phyloP scores from a whole-genome alignment of 1,284 basidiomycete species.

The Cryptococcus jaspeensis region DNA sequence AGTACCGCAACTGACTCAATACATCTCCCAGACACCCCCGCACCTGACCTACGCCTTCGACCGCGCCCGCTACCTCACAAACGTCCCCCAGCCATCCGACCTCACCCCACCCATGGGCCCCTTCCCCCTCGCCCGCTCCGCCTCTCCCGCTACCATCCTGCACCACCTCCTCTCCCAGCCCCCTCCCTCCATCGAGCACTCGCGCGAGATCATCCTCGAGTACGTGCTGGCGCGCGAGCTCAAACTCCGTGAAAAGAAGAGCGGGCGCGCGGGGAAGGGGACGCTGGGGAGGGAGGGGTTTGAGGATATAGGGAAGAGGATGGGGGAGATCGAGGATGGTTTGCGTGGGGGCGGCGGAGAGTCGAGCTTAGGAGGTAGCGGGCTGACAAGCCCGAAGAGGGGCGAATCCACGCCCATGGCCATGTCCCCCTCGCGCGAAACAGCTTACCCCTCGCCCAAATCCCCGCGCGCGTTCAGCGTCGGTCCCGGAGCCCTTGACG shows the following conservation, averaged over 20 bases:
- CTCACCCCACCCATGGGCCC: slow-evolving; percentile 40
- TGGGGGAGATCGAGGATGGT: slow-evolving; percentile 43
- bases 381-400: slow-evolving; percentile 6
- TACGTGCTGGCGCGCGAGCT: slow-evolving; percentile 42
- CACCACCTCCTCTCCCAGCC: slow-evolving; percentile 39
- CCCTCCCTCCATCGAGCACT: slow-evolving; percentile 38
- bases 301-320: slow-evolving; percentile 41
- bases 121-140: slow-evolving; percentile 37
- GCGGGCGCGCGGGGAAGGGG: slow-evolving; percentile 46
- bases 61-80: slow-evolving; percentile 42
- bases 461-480: background rate
- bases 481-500: background rate
- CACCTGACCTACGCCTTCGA: slow-evolving; percentile 38
- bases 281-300: slow-evolving; percentile 43
- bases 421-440: background rate
- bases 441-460: slow-evolving; percentile 13
- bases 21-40: slow-evolving; percentile 32
- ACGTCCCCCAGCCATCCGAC: slow-evolving; percentile 46
- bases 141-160: slow-evolving; percentile 36
- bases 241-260: slow-evolving; percentile 40
- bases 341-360: slow-evolving; percentile 20
- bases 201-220: slow-evolving; percentile 49
- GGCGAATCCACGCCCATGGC: background rate
- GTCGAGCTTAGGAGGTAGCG: too few species aligned
- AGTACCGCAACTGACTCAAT: too few species aligned